A percentile compares a stretch with the other conserved stretches of the same genome.
Evolutionary conservation across 768 basidiomycete genomes (phyloP).

Genomic region (Dentipellis fragilis): DNA sequence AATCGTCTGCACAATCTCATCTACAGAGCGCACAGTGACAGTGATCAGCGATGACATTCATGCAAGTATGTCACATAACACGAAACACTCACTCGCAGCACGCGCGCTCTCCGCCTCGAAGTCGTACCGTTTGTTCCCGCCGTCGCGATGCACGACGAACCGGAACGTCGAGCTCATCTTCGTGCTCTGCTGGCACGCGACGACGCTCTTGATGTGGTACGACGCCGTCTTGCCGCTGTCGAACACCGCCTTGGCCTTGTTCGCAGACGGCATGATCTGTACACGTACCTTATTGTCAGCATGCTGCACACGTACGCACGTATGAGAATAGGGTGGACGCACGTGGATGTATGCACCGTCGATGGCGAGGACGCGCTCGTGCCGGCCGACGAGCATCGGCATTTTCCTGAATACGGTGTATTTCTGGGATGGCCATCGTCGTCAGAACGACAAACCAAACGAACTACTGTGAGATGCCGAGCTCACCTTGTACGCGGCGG

Average conservation of each 20-base stretch:
- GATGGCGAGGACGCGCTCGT: conserved; percentile 85
- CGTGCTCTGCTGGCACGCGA: conserved; percentile 72
- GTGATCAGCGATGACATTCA: neutral
- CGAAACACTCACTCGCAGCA: conserved; percentile 53
- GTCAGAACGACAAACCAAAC: no score
- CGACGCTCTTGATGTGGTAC: conserved; percentile 84
- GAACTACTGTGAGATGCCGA: neutral
- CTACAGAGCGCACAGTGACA: conserved; percentile 22
- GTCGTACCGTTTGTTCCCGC: conserved; percentile 85
- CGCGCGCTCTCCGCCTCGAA: conserved; percentile 90
- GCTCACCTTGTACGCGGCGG: conserved; percentile 76
- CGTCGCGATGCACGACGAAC: conserved; percentile 69
- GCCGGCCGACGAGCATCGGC: conserved; percentile 86
- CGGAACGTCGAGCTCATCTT: conserved; percentile 82
- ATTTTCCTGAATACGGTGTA: conserved; percentile 90
- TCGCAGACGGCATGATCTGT: conserved; percentile 83
- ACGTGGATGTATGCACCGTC: conserved; percentile 94
- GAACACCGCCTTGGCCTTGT: conserved; percentile 68
- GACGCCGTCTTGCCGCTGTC: conserved; percentile 87
- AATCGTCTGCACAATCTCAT: conserved; percentile 71
- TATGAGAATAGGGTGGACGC: conserved; percentile 14
- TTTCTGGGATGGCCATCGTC: conserved; percentile 40
- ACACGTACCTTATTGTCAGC: conserved; percentile 11
- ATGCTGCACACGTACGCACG: neutral
- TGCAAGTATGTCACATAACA: neutral